Conservation (phyloP, 2,329 filamentous ascomycete genomes). For the Coleophoma eucalyptorum region DNA sequence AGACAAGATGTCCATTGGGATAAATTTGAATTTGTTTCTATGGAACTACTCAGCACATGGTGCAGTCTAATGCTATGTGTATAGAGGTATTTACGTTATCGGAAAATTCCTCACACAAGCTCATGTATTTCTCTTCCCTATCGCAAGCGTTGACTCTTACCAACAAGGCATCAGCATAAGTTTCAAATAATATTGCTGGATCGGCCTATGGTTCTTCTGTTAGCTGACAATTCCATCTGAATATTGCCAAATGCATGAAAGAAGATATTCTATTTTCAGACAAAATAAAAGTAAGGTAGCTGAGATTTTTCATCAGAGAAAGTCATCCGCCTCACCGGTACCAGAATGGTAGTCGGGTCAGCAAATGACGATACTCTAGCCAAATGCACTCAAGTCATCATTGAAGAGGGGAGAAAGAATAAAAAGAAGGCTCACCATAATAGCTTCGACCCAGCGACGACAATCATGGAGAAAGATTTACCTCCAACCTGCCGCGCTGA, state of each 20-base stretch:
- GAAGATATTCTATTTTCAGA: constrained; percentile 63
- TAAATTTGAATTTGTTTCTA: constrained; percentile 86
- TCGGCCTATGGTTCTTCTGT: constrained; percentile 9
- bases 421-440: constrained; percentile 26
- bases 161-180: constrained; percentile 20
- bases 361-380: constrained; percentile 87
- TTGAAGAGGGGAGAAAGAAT: constrained; percentile 32
- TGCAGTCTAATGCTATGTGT: constrained; percentile 27
- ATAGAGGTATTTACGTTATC: constrained; percentile 69
- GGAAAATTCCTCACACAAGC: constrained; percentile 75
- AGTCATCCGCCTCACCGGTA: constrained; percentile 53
- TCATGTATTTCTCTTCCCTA: constrained; percentile 81
- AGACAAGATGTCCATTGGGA: constrained; percentile 92
- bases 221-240: constrained; percentile 15
- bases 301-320: constrained; percentile 99
- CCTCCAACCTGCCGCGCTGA: constrained; percentile 96
- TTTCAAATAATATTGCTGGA: constrained; percentile 10
- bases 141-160: constrained; percentile 91
- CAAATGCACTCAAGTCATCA: constrained; percentile 99
- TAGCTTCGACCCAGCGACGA: constrained; percentile 20
- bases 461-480: constrained; percentile 44
- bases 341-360: constrained; percentile 73
- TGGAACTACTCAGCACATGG: constrained; percentile 31
- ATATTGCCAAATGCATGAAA: constrained; percentile 6
- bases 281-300: constrained; percentile 88